These are phyloP conservation scores for Penicillium expansum DNA, from an alignment of 2,329 filamentous ascomycete species.

Conservation along the genomic window DNA sequence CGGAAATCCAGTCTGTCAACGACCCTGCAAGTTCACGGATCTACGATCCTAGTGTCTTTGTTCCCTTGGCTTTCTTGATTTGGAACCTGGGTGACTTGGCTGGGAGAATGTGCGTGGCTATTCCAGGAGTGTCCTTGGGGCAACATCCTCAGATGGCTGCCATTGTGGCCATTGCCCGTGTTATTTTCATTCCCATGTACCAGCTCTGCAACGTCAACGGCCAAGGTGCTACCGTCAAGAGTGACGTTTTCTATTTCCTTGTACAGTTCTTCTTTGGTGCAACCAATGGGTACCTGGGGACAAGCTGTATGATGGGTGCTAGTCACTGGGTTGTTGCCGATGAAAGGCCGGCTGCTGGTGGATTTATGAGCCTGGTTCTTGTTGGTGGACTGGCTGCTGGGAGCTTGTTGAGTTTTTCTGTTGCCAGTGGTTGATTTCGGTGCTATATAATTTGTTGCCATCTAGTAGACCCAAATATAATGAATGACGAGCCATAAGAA, in stretches of 20 bases:
- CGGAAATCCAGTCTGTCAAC: slow-evolving; percentile 58
- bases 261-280: slow-evolving; percentile 82
- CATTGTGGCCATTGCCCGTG: slow-evolving; percentile 61
- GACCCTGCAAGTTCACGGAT: slow-evolving; percentile 53
- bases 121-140: slow-evolving; percentile 56
- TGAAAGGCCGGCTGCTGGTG: slow-evolving; percentile 84
- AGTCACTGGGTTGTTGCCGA: slow-evolving; percentile 75
- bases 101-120: slow-evolving; percentile 67
- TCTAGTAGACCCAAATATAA: neutral
- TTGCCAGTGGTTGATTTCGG: slow-evolving; percentile 43
- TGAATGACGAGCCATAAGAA: neutral
- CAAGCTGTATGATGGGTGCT: slow-evolving; percentile 88
- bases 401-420: slow-evolving; percentile 84
- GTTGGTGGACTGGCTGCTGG: slow-evolving; percentile 78
- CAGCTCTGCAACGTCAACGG: slow-evolving; percentile 84
- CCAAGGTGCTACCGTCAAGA: slow-evolving; percentile 68
- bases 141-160: slow-evolving; percentile 67
- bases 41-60: slow-evolving; percentile 69
- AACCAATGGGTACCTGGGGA: slow-evolving; percentile 82
- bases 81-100: slow-evolving; percentile 89
- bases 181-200: slow-evolving; percentile 78
- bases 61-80: slow-evolving; percentile 83
- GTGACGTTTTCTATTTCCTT: slow-evolving; percentile 84
- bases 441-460: neutral
- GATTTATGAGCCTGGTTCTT: slow-evolving; percentile 91